A percentile compares a stretch with the other conserved stretches of the same genome.
phyloP scores from a whole-genome alignment of 768 basidiomycete genomes.

The Mycena olivaceomarginata region DNA sequence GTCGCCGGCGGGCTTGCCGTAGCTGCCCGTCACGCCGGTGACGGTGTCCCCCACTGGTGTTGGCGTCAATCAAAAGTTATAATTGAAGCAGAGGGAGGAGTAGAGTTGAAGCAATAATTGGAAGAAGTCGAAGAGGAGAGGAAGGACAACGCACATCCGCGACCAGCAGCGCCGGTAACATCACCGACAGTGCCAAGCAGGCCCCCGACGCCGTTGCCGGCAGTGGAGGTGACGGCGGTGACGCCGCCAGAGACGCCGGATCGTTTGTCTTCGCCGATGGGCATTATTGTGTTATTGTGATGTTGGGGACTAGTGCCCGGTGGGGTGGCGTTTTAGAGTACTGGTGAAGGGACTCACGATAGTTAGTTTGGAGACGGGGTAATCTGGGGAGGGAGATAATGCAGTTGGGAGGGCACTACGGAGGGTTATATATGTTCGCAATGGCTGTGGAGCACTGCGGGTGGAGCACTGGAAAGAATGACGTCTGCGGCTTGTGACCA shows the following conservation, averaged over 20 bases:
- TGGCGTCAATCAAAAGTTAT: not conserved
- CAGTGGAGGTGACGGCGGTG: conserved; percentile 19
- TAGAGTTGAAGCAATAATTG: not conserved
- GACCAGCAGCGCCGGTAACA: conserved; percentile 11
- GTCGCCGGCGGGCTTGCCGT: conserved; percentile 17
- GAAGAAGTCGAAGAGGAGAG: not conserved
- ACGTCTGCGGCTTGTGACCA: not conserved
- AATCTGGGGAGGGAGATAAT: not conserved
- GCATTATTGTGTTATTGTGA: not conserved
- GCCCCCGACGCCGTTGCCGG: conserved; percentile 24
- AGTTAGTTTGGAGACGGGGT: not conserved
- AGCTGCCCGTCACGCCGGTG: conserved; percentile 4
- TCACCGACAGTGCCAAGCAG: not conserved
- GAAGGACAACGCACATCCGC: not conserved
- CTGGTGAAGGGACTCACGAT: not conserved
- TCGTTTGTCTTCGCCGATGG: conserved; percentile 3
- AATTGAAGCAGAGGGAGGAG: too few species aligned
- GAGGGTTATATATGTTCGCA: not conserved
- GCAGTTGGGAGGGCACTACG: not conserved
- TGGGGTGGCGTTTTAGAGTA: too few species aligned
- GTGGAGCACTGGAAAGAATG: not conserved
- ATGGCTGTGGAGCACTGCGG: not conserved
- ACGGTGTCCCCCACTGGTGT: conserved; percentile 6
- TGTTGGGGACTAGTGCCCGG: too few species aligned
- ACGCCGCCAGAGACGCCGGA: conserved; percentile 22